These are phyloP conservation scores for Agrocybe praecox DNA, from an alignment of 768 basidiomycete genomes.

Conservation along the genomic window DNA sequence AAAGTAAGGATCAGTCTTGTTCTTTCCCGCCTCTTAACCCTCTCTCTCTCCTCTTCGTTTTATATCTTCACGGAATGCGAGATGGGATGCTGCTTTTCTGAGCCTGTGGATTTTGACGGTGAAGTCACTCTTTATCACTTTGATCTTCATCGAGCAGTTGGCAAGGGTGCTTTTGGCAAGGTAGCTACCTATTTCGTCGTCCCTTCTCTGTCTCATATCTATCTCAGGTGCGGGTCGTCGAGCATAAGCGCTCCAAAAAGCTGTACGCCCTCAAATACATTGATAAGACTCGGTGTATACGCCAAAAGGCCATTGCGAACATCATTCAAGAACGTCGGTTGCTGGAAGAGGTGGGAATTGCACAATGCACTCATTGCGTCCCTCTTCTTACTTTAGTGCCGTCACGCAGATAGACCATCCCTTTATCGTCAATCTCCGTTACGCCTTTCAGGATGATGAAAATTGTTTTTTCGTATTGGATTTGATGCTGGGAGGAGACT, in stretches of 20 bases:
- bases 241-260: slow-evolving; percentile 91
- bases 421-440: slow-evolving; percentile 87
- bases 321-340: slow-evolving; percentile 92
- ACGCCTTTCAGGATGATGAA: slow-evolving; percentile 96
- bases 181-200: slow-evolving; percentile 41
- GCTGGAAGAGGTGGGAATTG: slow-evolving; percentile 76
- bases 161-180: slow-evolving; percentile 99
- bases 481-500: slow-evolving; percentile 93
- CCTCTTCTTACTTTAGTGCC: slow-evolving; percentile 4
- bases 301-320: slow-evolving; percentile 90
- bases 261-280: slow-evolving; percentile 98
- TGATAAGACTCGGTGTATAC: slow-evolving; percentile 91
- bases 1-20: too few species aligned
- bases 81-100: slow-evolving; percentile 69
- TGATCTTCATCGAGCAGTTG: slow-evolving; percentile 92
- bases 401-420: slow-evolving; percentile 76
- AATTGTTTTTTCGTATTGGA: slow-evolving; percentile 99
- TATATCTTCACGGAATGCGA: slow-evolving; percentile 37
- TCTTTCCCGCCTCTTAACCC: slow-evolving; percentile 35
- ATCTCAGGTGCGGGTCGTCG: slow-evolving; percentile 88
- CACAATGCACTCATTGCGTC: slow-evolving; percentile 1
- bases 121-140: slow-evolving; percentile 96
- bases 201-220: slow-evolving; percentile 7
- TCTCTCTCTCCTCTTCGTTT: slow-evolving; percentile 28
- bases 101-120: slow-evolving; percentile 83